phyloP scores from a whole-genome alignment of 331 rosid genomes.

The Quercus lobata region DNA sequence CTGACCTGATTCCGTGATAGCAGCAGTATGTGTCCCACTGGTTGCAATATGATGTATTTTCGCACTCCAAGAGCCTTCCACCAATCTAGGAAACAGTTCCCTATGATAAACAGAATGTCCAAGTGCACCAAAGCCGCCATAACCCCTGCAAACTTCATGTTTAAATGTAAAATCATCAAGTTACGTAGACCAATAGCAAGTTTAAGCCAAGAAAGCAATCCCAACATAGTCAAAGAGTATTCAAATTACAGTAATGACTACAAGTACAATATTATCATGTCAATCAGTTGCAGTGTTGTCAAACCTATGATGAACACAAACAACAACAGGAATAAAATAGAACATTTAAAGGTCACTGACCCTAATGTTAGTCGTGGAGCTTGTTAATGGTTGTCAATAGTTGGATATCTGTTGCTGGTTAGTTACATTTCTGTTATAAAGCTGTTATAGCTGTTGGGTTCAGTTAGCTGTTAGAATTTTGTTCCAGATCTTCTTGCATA shows the following conservation, averaged over 20 bases:
- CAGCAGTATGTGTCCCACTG: conserved; percentile 92
- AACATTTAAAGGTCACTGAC: not conserved
- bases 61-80: conserved; percentile 79
- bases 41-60: conserved; percentile 68
- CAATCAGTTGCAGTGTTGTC: not conserved
- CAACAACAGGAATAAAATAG: not conserved
- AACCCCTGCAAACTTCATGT: conserved; percentile 89
- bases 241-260: not conserved
- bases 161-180: conserved; percentile 36
- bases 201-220: not conserved
- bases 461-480: too few relatives aligned
- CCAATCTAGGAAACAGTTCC: conserved; percentile 79
- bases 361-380: too few relatives aligned
- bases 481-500: too few relatives aligned
- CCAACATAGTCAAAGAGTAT: not conserved
- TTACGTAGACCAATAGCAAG: conserved; percentile 18
- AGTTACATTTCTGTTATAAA: too few relatives aligned
- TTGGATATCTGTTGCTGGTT: too few relatives aligned
- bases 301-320: not conserved
- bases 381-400: too few relatives aligned
- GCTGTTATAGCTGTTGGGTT: too few relatives aligned
- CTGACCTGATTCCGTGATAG: conserved; percentile 71
- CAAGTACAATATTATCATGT: not conserved
- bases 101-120: conserved; percentile 84
- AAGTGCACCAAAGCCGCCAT: conserved; percentile 97